Percentiles rank a stretch among this genome's conserved stretches.
These are phyloP conservation scores for Sugiyamaella xylanicola DNA, from an alignment of 1,139 yeast genomes.

Conservation along the genomic window DNA sequence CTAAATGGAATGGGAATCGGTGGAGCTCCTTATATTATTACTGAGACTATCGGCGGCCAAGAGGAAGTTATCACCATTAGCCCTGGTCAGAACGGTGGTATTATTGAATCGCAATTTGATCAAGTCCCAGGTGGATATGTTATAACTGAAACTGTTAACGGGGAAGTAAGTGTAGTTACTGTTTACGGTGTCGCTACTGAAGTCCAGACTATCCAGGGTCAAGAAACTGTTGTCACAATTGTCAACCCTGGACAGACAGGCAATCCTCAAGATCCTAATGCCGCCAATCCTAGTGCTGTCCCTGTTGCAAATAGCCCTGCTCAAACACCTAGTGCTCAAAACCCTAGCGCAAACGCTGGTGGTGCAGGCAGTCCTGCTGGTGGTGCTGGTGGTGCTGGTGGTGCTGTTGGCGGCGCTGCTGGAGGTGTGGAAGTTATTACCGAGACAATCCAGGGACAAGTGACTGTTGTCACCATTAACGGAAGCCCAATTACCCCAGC, in stretches of 20 bases:
- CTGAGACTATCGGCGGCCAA: neutral
- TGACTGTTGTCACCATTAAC: neutral
- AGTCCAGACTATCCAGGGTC: conserved; percentile 1
- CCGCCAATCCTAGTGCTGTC: neutral
- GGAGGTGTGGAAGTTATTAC: conserved; percentile 7
- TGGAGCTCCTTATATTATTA: neutral
- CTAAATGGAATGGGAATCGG: neutral
- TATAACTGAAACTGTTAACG: neutral
- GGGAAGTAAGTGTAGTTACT: neutral
- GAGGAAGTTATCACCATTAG: neutral
- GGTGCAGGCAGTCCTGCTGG: neutral
- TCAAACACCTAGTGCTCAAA: neutral
- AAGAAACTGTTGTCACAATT: neutral
- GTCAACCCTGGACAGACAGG: neutral
- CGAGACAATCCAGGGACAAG: neutral
- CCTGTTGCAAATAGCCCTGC: neutral
- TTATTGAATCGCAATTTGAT: neutral
- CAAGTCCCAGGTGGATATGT: neutral
- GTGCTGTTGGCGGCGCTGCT: neutral
- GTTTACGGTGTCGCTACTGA: neutral
- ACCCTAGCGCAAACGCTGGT: neutral
- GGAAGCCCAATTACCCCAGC: conserved; percentile 6
- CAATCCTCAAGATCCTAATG: neutral
- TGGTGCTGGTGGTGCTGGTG: neutral
- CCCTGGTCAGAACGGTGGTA: neutral